These are phyloP conservation scores for Filosporella fistucella DNA, from an alignment of 495 filamentous ascomycete species.

Conservation along the genomic window DNA sequence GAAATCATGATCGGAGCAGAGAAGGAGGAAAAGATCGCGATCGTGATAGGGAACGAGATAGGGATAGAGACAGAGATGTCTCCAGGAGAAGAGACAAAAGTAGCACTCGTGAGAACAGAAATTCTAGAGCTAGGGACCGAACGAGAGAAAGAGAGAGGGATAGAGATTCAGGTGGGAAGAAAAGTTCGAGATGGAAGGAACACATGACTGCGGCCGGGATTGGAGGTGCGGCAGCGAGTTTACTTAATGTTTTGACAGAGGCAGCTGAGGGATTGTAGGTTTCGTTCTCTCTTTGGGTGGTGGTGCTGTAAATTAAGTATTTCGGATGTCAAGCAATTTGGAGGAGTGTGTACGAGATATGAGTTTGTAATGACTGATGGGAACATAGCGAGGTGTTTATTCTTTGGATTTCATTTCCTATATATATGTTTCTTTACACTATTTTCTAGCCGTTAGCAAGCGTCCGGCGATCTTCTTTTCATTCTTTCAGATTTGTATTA, in stretches of 20 bases:
- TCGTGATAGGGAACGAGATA: constrained; percentile 7
- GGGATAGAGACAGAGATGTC: constrained; percentile 4
- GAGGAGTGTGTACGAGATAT: no score
- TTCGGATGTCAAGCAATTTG: no score
- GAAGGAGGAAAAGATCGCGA: constrained; percentile 15
- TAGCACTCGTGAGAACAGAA: not conserved
- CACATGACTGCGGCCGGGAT: constrained; percentile 41
- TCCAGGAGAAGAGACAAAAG: not conserved
- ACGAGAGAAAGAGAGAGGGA: not conserved
- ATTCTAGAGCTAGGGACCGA: not conserved
- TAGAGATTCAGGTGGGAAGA: not conserved
- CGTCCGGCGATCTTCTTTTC: no score
- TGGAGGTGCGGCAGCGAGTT: constrained; percentile 44
- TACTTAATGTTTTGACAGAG: constrained; percentile 46
- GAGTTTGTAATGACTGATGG: no score
- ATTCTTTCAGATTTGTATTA: no score
- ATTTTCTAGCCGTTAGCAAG: no score
- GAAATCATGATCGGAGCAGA: constrained; percentile 6
- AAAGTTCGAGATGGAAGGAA: constrained; percentile 27
- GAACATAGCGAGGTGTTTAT: no score
- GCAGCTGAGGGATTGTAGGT: no score
- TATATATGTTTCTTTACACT: no score
- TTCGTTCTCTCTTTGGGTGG: no score
- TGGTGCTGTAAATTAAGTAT: no score
- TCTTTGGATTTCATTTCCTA: no score